A percentile compares a stretch with the other conserved stretches of the same genome.
Conservation (phyloP, 257 asterid species). For the Solanum ossicruentum region DNA sequence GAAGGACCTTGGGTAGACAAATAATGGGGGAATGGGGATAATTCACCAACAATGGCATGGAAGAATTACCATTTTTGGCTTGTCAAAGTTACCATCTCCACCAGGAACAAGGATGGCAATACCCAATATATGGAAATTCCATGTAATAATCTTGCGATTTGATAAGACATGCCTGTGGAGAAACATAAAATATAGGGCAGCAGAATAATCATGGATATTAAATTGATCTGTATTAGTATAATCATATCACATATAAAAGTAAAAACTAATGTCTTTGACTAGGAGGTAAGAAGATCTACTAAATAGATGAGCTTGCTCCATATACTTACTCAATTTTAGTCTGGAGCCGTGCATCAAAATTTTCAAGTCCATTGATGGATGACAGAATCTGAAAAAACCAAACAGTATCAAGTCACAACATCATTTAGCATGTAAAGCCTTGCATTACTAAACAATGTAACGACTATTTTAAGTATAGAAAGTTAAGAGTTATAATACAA, state of each 20-base stretch:
- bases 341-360: slow-evolving; percentile 45
- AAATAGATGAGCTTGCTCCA: neutral
- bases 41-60: neutral
- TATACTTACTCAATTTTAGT: slow-evolving; percentile 73
- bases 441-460: neutral
- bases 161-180: slow-evolving; percentile 62
- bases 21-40: neutral
- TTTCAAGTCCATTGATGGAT: slow-evolving; percentile 57
- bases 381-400: slow-evolving; percentile 45
- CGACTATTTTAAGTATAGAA: neutral
- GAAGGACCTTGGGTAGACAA: neutral
- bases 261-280: neutral
- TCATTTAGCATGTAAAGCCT: neutral
- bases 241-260: neutral
- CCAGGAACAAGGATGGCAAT: slow-evolving; percentile 40
- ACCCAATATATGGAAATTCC: slow-evolving; percentile 49
- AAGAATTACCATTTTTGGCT: slow-evolving; percentile 34
- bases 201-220: neutral
- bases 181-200: neutral
- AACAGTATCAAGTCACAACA: slow-evolving; percentile 1
- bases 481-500: neutral
- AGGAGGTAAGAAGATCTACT: neutral
- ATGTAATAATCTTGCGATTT: slow-evolving; percentile 46
- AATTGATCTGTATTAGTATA: neutral
- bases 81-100: slow-evolving; percentile 23